A percentile compares a stretch with the other conserved stretches of the same genome.
Conservation (phyloP, 169 alveolate species). For the Cryptosporidium bovis region DNA sequence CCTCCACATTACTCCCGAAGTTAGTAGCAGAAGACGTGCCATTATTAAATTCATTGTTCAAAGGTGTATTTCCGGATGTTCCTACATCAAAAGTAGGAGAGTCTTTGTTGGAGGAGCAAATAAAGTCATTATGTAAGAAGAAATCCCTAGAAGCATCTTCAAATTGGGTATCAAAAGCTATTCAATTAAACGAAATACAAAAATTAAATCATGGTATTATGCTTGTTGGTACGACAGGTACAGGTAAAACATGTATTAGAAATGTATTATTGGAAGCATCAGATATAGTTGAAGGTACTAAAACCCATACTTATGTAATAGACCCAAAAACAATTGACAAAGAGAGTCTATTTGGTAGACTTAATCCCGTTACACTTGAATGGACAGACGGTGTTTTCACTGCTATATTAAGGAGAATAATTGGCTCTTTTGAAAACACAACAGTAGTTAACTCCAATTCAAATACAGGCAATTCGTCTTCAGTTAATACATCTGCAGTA, state of each 20-base stretch:
- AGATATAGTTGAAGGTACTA: slow-evolving; percentile 89
- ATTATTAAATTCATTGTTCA: slow-evolving; percentile 87
- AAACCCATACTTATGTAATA: slow-evolving; percentile 92
- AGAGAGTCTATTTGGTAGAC: slow-evolving; percentile 94
- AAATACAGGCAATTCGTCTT: no score
- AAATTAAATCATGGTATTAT: slow-evolving; percentile 96
- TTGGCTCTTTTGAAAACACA: slow-evolving; percentile 60
- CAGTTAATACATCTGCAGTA: no score
- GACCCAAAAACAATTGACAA: slow-evolving; percentile 93
- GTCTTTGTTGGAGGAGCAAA: slow-evolving; percentile 86
- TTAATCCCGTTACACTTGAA: slow-evolving; percentile 94
- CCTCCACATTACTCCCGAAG: slow-evolving; percentile 96
- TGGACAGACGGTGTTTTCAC: slow-evolving; percentile 99
- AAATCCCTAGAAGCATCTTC: slow-evolving; percentile 88
- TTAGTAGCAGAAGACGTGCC: slow-evolving; percentile 95
- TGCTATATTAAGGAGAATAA: slow-evolving; percentile 88
- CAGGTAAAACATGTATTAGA: slow-evolving; percentile 93
- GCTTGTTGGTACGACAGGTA: slow-evolving; percentile 97
- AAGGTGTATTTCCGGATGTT: slow-evolving; percentile 97
- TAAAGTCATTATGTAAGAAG: slow-evolving; percentile 84
- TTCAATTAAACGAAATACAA: slow-evolving; percentile 92
- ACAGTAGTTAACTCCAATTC: not conserved
- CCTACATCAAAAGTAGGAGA: slow-evolving; percentile 90
- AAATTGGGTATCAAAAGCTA: slow-evolving; percentile 89
- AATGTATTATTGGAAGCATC: slow-evolving; percentile 90